phyloP scores from a whole-genome alignment of 257 asterid species.

The Nicotiana sylvestris region DNA sequence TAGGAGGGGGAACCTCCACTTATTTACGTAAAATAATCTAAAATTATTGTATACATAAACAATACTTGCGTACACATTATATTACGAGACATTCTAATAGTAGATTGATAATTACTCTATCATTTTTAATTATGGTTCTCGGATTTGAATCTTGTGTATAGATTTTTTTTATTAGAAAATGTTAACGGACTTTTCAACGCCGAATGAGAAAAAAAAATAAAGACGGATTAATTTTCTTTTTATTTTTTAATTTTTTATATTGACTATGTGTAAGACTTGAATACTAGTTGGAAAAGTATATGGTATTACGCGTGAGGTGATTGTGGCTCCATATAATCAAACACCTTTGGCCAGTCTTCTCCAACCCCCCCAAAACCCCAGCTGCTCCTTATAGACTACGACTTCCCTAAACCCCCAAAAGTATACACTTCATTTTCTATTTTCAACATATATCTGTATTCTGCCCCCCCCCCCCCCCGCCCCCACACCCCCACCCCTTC shows the following conservation, averaged over 20 bases:
- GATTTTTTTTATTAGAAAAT: too few relatives aligned
- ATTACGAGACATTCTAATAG: not conserved
- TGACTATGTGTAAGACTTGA: not conserved
- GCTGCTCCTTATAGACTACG: conserved; percentile 5
- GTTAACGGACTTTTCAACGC: too few relatives aligned
- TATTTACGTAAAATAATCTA: not conserved
- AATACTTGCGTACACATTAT: not conserved
- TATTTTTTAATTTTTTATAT: not conserved
- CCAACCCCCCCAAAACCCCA: not conserved
- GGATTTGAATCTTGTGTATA: too few relatives aligned
- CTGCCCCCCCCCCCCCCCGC: not conserved
- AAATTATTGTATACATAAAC: not conserved
- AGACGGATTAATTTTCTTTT: not conserved
- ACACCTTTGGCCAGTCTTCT: not conserved
- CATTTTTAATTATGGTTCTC: too few relatives aligned
- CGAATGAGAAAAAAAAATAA: too few relatives aligned
- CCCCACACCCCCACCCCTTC: not conserved
- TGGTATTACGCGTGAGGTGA: too few relatives aligned
- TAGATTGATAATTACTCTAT: too few relatives aligned
- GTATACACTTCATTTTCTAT: not conserved
- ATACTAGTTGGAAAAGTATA: not conserved
- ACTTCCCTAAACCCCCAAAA: not conserved
- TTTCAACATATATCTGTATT: not conserved
- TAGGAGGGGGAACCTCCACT: too few relatives aligned
- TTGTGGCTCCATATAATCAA: too few relatives aligned